Evolutionary conservation across 768 basidiomycete species (phyloP).

Genomic region (Calocera viscosa): DNA sequence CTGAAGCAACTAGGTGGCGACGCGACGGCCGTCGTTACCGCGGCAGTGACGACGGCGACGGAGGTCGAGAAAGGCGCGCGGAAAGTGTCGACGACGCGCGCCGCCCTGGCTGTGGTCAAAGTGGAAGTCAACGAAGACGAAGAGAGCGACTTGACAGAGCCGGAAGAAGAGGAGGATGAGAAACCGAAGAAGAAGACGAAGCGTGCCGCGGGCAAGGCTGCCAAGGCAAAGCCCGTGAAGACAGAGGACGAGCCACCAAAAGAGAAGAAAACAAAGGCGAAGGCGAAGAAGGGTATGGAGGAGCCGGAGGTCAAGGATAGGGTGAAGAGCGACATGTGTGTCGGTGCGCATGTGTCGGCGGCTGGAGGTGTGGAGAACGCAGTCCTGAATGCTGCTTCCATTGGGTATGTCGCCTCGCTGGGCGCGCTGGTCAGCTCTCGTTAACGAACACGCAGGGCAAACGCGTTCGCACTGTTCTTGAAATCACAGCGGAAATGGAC

Average conservation of each 20-base stretch:
- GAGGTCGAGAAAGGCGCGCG: not conserved
- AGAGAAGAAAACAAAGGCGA: slow-evolving; percentile 5
- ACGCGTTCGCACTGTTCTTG: slow-evolving; percentile 69
- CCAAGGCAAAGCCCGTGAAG: not conserved
- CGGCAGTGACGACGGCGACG: not conserved
- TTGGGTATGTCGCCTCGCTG: slow-evolving; percentile 39
- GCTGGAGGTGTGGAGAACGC: slow-evolving; percentile 70
- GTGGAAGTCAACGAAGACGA: slow-evolving; percentile 12
- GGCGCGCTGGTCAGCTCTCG: not conserved
- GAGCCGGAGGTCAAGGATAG: slow-evolving; percentile 24
- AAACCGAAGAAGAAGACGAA: slow-evolving; percentile 3
- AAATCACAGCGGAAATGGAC: slow-evolving; percentile 78
- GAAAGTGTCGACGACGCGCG: not conserved
- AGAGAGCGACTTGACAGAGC: slow-evolving; percentile 9
- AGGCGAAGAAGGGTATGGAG: slow-evolving; percentile 8
- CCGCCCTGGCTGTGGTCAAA: not conserved
- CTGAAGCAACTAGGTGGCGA: not conserved
- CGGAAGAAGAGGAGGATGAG: not conserved
- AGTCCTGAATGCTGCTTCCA: slow-evolving; percentile 52
- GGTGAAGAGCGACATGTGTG: slow-evolving; percentile 41
- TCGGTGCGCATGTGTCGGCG: slow-evolving; percentile 76
- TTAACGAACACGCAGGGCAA: slow-evolving; percentile 40
- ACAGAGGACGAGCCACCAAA: slow-evolving; percentile 8
- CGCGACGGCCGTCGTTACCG: not conserved
- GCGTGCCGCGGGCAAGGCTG: not conserved